Evolutionary conservation across 2,329 filamentous ascomycete species (phyloP).

Genomic region (Colletotrichum sp.): DNA sequence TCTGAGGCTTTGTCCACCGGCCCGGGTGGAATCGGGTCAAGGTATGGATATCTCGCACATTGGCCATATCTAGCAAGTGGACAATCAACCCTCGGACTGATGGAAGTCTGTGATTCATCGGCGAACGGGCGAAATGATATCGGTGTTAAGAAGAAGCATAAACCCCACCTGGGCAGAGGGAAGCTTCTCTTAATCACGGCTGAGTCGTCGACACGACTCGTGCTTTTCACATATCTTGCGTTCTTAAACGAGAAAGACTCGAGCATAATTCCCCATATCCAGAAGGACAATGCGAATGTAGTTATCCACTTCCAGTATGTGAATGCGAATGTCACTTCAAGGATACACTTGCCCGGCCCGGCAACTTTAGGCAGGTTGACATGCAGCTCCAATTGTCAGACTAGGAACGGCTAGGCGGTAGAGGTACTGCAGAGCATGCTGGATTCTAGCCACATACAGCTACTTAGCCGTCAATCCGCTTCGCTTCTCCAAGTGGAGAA

Average conservation of each 20-base stretch:
- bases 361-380: background rate
- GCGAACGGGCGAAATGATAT: background rate
- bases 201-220: background rate
- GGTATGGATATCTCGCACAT: background rate
- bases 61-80: background rate
- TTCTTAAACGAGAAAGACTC: background rate
- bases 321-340: background rate
- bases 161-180: background rate
- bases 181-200: background rate
- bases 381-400: slow-evolving; percentile 20
- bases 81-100: background rate
- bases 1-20: background rate
- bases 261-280: background rate
- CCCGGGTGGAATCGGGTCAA: background rate
- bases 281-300: background rate
- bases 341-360: background rate
- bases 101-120: background rate
- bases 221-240: background rate
- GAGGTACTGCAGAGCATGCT: slow-evolving; percentile 5
- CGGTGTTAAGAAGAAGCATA: background rate
- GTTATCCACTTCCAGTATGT: background rate
- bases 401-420: slow-evolving; percentile 18
- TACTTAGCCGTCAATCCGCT: background rate
- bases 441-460: background rate
- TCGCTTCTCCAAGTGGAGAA: background rate